Percentiles rank a stretch among this genome's conserved stretches.
Conservation (phyloP, 164 flowering plant species). For the Malania oleifera region DNA sequence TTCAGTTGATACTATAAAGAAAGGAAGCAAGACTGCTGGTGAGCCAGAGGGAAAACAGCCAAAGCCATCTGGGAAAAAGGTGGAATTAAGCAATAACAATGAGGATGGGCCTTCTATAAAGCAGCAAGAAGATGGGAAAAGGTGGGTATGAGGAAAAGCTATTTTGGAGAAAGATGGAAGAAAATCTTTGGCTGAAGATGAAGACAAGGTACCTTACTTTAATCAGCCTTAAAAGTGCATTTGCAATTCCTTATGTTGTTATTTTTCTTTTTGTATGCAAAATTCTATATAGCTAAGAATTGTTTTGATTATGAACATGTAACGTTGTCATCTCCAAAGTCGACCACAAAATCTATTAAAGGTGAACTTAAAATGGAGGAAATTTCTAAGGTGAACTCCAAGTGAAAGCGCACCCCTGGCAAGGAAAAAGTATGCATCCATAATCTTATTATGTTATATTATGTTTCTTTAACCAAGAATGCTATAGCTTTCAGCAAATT, state of each 20-base stretch:
- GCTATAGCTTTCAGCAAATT: no score
- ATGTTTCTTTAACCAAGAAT: no score
- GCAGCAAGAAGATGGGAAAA: constrained; percentile 28
- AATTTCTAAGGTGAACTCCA: constrained; percentile 35
- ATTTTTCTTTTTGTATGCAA: no score
- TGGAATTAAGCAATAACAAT: constrained; percentile 12
- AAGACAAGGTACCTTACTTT: constrained; percentile 16
- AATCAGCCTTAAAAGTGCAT: not conserved
- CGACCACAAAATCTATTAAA: constrained; percentile 34
- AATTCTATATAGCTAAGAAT: no score
- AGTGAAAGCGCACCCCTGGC: constrained; percentile 48
- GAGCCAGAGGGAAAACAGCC: constrained; percentile 32
- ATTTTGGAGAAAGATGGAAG: constrained; percentile 20
- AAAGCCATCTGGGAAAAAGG: constrained; percentile 24
- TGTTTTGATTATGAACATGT: constrained; percentile 20
- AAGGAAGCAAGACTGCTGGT: constrained; percentile 28
- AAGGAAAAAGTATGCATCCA: constrained; percentile 35
- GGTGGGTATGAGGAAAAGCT: constrained; percentile 24
- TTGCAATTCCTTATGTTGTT: no score
- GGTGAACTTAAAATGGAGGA: constrained; percentile 29
- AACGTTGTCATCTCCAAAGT: constrained; percentile 27
- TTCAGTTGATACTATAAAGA: constrained; percentile 21
- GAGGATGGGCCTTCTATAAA: constrained; percentile 21
- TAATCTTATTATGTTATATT: no score
- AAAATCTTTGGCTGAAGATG: constrained; percentile 20